phyloP scores from a whole-genome alignment of 2,329 filamentous ascomycete genomes.

The Chaetoscypha palmicola region DNA sequence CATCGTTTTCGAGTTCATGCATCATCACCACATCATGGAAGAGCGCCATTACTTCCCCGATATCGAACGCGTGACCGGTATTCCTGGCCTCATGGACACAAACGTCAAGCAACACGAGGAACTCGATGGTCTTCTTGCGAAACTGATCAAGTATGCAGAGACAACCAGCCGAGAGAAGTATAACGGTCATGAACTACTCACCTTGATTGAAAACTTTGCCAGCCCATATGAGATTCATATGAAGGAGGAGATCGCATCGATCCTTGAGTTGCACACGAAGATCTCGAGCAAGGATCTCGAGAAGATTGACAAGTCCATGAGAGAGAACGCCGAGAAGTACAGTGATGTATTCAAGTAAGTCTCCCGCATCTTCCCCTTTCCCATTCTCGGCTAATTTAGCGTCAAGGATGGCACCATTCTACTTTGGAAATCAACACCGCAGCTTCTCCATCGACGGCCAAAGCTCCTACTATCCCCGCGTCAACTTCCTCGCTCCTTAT shows the following conservation, averaged over 20 bases:
- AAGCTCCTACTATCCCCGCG: slow-evolving; percentile 21
- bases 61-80: slow-evolving; percentile 28
- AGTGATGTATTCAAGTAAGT: slow-evolving; percentile 24
- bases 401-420: slow-evolving; percentile 19
- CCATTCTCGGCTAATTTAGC: neutral
- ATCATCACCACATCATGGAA: slow-evolving; percentile 33
- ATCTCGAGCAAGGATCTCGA: slow-evolving; percentile 13
- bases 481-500: slow-evolving; percentile 17
- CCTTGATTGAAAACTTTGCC: slow-evolving; percentile 25
- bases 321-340: slow-evolving; percentile 15
- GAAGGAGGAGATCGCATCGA: slow-evolving; percentile 27
- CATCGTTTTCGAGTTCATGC: slow-evolving; percentile 28
- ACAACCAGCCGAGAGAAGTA: slow-evolving; percentile 22
- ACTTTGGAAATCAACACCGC: slow-evolving; percentile 16
- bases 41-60: slow-evolving; percentile 33
- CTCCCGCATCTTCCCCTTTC: neutral
- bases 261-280: slow-evolving; percentile 21
- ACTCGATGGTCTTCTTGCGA: slow-evolving; percentile 29
- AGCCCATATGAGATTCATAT: slow-evolving; percentile 25
- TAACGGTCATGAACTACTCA: slow-evolving; percentile 18
- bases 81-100: slow-evolving; percentile 29
- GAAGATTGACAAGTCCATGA: slow-evolving; percentile 17
- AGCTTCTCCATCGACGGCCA: slow-evolving; percentile 15
- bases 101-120: slow-evolving; percentile 32
- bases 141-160: slow-evolving; percentile 25